Evolutionary conservation across 202 grass and related monocot genomes (phyloP).

Genomic region (Elaeis oleifera): DNA sequence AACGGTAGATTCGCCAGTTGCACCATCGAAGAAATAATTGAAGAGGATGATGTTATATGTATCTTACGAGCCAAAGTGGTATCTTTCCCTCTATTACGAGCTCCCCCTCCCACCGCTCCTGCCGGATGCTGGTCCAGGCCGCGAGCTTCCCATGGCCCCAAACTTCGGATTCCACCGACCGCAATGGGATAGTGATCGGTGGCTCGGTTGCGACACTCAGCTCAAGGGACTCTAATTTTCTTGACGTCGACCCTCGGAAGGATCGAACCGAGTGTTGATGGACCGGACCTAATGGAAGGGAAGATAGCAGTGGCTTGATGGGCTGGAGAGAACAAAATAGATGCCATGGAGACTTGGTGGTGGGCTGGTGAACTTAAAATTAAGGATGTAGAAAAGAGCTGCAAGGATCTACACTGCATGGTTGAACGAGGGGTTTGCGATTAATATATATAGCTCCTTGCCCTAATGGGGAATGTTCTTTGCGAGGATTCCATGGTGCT

Average conservation of each 20-base stretch:
- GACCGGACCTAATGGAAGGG: neutral
- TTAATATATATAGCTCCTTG: neutral
- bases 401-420: neutral
- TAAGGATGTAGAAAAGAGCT: neutral
- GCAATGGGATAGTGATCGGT: slow-evolving; percentile 23
- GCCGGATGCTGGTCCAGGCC: slow-evolving; percentile 76
- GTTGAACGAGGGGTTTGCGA: neutral
- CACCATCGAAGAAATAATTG: no score
- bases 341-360: slow-evolving; percentile 22
- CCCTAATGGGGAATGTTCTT: neutral
- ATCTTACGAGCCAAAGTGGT: slow-evolving; percentile 79
- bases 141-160: slow-evolving; percentile 34
- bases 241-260: no score
- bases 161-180: slow-evolving; percentile 4
- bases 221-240: slow-evolving; percentile 21
- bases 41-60: neutral
- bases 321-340: slow-evolving; percentile 21
- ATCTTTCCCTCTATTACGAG: slow-evolving; percentile 60
- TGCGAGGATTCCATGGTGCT: slow-evolving; percentile 6
- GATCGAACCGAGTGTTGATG: neutral
- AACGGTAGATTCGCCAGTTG: no score
- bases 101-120: slow-evolving; percentile 85
- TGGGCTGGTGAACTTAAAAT: neutral
- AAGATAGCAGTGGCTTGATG: neutral
- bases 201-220: slow-evolving; percentile 38